phyloP scores from a whole-genome alignment of 2,329 filamentous ascomycete species.

The Epichloe baconii region DNA sequence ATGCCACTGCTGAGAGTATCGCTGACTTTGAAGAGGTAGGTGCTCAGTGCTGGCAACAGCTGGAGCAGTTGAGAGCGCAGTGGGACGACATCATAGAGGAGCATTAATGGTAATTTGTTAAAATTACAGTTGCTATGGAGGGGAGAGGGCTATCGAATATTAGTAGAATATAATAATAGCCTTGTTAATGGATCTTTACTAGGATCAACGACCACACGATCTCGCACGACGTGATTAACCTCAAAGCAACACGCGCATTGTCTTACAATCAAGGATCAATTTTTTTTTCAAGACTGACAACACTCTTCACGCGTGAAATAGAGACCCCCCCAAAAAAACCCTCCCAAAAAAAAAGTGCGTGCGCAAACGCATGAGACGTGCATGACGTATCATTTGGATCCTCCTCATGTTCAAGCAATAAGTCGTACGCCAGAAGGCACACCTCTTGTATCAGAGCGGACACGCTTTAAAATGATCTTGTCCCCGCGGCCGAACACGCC shows the following conservation, averaged over 20 bases:
- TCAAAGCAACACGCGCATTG: too few species aligned
- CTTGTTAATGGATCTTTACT: too few species aligned
- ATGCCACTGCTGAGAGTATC: slow-evolving; percentile 47
- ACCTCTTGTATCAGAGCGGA: slow-evolving; percentile 28
- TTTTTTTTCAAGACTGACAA: too few species aligned
- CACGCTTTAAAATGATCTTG: slow-evolving; percentile 35
- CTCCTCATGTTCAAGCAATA: neutral
- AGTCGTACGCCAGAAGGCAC: neutral
- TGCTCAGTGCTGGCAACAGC: slow-evolving; percentile 49
- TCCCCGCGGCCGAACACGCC: slow-evolving; percentile 54
- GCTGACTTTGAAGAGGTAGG: slow-evolving; percentile 51
- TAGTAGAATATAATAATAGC: too few species aligned
- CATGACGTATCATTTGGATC: too few species aligned
- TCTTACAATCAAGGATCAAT: too few species aligned
- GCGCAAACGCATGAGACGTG: too few species aligned
- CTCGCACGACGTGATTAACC: too few species aligned
- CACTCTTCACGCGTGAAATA: too few species aligned
- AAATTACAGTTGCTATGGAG: neutral
- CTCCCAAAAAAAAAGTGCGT: neutral
- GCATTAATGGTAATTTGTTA: neutral
- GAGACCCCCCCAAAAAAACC: too few species aligned
- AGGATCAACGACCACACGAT: too few species aligned
- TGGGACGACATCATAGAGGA: slow-evolving; percentile 40
- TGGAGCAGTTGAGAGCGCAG: slow-evolving; percentile 55
- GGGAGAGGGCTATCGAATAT: too few species aligned